phyloP scores from a whole-genome alignment of 306 rosid genomes.

The Hylodesmum podocarpum region DNA sequence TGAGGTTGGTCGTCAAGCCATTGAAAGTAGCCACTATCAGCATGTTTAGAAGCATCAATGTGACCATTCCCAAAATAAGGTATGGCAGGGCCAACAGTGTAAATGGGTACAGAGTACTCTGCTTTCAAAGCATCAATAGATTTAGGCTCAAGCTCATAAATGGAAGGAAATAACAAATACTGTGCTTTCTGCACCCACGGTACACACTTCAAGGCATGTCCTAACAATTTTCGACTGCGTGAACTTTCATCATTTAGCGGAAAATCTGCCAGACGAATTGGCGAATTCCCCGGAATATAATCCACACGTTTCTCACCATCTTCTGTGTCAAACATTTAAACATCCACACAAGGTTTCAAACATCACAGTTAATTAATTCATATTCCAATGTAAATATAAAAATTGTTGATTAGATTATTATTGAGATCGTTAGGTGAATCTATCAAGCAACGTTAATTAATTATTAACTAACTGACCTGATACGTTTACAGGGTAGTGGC shows the following conservation, averaged over 20 bases:
- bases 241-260: slow-evolving; percentile 10
- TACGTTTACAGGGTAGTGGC: slow-evolving; percentile 34
- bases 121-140: slow-evolving; percentile 35
- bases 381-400: too few relatives aligned
- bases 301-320: slow-evolving; percentile 38
- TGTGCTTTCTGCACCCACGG: slow-evolving; percentile 31
- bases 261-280: slow-evolving; percentile 42
- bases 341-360: neutral
- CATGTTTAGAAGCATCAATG: too few relatives aligned
- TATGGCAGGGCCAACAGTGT: slow-evolving; percentile 44
- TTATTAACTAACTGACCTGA: slow-evolving; percentile 23
- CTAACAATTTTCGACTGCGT: neutral
- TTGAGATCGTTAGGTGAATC: too few relatives aligned
- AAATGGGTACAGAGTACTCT: slow-evolving; percentile 25
- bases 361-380: neutral
- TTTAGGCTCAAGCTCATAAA: slow-evolving; percentile 45
- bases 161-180: slow-evolving; percentile 37
- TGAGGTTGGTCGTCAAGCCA: slow-evolving; percentile 50
- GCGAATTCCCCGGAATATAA: slow-evolving; percentile 51
- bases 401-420: too few relatives aligned
- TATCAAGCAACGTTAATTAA: neutral
- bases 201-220: slow-evolving; percentile 12
- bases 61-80: slow-evolving; percentile 16
- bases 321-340: slow-evolving; percentile 16
- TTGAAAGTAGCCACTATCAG: slow-evolving; percentile 10